A percentile compares a stretch with the other conserved stretches of the same genome.
Conservation (phyloP, 2,329 filamentous ascomycete species). For the Colletotrichum filicis region DNA sequence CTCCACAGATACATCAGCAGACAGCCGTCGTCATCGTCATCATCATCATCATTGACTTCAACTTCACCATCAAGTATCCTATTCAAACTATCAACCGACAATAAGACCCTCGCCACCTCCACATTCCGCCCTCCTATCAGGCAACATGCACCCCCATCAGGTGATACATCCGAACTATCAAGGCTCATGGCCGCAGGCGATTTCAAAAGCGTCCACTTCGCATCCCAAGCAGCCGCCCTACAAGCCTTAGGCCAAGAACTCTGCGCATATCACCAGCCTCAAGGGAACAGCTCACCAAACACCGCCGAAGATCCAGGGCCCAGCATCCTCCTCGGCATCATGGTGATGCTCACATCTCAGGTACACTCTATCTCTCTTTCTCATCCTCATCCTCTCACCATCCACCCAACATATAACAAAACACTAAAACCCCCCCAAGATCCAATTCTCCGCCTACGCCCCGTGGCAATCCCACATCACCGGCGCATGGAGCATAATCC, state of each 20-base stretch:
- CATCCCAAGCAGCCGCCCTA: neutral
- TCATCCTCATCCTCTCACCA: neutral
- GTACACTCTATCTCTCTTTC: neutral
- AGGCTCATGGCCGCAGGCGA: neutral
- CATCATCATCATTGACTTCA: no score
- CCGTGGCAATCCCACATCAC: constrained; percentile 12
- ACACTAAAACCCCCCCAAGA: neutral
- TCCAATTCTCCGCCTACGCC: constrained; percentile 14
- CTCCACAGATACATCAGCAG: constrained; percentile 5
- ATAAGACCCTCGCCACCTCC: neutral
- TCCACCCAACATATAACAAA: no score
- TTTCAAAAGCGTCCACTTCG: neutral
- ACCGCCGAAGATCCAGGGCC: neutral
- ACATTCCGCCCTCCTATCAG: neutral
- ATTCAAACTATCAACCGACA: neutral
- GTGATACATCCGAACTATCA: neutral
- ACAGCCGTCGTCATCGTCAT: neutral
- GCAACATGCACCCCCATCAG: neutral
- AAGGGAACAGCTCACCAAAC: neutral
- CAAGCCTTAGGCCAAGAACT: neutral
- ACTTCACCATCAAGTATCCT: neutral
- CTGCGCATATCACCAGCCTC: neutral
- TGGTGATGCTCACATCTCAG: constrained; percentile 17
- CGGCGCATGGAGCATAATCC: neutral
- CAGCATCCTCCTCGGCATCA: neutral